These are phyloP conservation scores for Aphanoascus verrucosus DNA, from an alignment of 2,329 filamentous ascomycete species.

Conservation along the genomic window DNA sequence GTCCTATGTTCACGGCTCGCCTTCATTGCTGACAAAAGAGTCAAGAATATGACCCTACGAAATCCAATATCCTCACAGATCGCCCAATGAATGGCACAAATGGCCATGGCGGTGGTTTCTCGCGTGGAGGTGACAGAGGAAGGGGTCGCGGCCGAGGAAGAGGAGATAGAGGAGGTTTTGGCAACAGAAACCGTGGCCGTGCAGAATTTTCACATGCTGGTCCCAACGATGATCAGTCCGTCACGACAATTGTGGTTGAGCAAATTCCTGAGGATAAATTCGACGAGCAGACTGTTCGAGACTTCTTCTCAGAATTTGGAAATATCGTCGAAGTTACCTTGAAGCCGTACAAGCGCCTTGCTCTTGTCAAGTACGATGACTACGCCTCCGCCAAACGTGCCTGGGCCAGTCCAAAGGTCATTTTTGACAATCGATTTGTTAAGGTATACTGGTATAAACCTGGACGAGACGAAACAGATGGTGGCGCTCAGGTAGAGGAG, in stretches of 20 bases:
- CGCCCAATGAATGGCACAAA: constrained; percentile 17
- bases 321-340: constrained; percentile 45
- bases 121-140: constrained; percentile 2
- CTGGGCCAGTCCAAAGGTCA: constrained; percentile 50
- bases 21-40: background rate
- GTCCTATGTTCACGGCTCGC: background rate
- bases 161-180: constrained; percentile 34
- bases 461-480: constrained; percentile 27
- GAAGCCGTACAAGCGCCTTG: constrained; percentile 44
- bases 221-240: constrained; percentile 42
- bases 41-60: constrained; percentile 46
- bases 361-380: constrained; percentile 45
- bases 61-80: constrained; percentile 35
- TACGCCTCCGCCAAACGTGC: constrained; percentile 44
- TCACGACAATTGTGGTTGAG: constrained; percentile 49
- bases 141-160: constrained; percentile 30
- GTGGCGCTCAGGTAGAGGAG: constrained; percentile 21
- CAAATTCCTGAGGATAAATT: constrained; percentile 51
- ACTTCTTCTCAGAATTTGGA: constrained; percentile 51
- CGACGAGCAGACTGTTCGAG: constrained; percentile 42
- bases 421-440: constrained; percentile 55
- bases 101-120: constrained; percentile 13
- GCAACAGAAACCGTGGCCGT: constrained; percentile 33
- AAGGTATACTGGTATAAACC: constrained; percentile 54
- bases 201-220: constrained; percentile 46